phyloP scores from a whole-genome alignment of 2,329 filamentous ascomycete genomes.

The Curvularia sp. region DNA sequence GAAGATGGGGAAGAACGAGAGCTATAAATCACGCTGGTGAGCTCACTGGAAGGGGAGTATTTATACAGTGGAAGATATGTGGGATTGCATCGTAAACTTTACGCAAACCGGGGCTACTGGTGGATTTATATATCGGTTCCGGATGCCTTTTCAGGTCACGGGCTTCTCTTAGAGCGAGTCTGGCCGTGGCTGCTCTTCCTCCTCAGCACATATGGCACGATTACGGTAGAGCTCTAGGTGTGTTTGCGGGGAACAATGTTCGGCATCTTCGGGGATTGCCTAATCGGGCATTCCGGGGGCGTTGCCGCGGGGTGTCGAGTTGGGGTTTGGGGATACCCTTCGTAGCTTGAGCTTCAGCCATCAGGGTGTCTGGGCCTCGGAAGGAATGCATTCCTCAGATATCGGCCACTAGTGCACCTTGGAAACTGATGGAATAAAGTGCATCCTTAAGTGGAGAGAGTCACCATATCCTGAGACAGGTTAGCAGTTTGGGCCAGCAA shows the following conservation, averaged over 20 bases:
- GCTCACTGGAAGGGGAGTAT: conserved; percentile 2
- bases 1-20: too few species aligned
- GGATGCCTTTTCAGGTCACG: conserved; percentile 7
- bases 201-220: conserved; percentile 10
- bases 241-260: conserved; percentile 28
- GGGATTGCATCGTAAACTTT: conserved; percentile 3
- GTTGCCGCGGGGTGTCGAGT: conserved; percentile 10
- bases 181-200: conserved; percentile 12
- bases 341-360: conserved; percentile 4
- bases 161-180: conserved; percentile 10
- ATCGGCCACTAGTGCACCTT: background rate
- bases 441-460: too few species aligned
- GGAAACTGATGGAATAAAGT: background rate
- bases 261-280: conserved; percentile 19
- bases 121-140: conserved; percentile 15
- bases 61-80: conserved; percentile 11
- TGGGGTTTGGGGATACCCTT: conserved; percentile 4
- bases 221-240: conserved; percentile 12
- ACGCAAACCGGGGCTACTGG: conserved; percentile 13
- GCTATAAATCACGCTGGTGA: conserved; percentile 1
- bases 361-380: conserved; percentile 3
- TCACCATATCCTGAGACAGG: too few species aligned
- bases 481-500: too few species aligned
- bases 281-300: conserved; percentile 22
- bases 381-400: background rate